Evolutionary conservation across 768 basidiomycete genomes (phyloP), one percentile per base, ranked within the genome.

Genomic region (Hygrocybe punicea): DNA sequence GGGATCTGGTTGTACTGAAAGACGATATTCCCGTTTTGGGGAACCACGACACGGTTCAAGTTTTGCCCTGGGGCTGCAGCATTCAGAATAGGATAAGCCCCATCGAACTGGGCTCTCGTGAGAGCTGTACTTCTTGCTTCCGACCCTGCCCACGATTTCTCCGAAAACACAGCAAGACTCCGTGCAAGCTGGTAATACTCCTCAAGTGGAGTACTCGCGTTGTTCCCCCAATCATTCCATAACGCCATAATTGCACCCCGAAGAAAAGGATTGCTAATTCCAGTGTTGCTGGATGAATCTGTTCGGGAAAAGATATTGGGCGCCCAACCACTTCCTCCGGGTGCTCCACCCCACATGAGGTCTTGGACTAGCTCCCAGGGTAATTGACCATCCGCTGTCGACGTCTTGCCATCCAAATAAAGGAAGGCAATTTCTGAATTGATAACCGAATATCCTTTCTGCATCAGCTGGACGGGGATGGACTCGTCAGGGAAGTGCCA

Each of bases 161-260:
- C 78, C 1, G 65, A 72, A 51, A 78, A 71, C 5, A 76, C 67
- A 6, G 76, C 74, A 21, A 77, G 55, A 29, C 75, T 76, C 39
- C 69, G 71, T 6, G 76, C 67, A 7, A 79, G 65, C 51, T 78
- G 74, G 60, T 76, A 76, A 58, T 77, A 78, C 2, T 71, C 70
- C 65, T 79, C 78, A 10, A 77, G 64, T 7, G 71, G 71, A 5
- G 76, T 78, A 29, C 75, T 77, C 34, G 77, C 75, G 35, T 76
- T 78, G 49, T 77, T 73, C 1, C 78, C 78, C 74, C 76, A 78
- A 62, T 78, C 77, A 45, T 73, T 76, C 75, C 75, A 76, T 8
- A 75, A 60, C 1, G 70, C 74, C 62, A 76, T 71, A 14, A 74
- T 70, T 0, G 70, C 65, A 23, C 74, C 75, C 4, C 71, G 60